Percentiles rank a stretch among this genome's conserved stretches.
Evolutionary conservation across 1,284 basidiomycete species (phyloP).

Genomic region (Ceratobasidium sp.): DNA sequence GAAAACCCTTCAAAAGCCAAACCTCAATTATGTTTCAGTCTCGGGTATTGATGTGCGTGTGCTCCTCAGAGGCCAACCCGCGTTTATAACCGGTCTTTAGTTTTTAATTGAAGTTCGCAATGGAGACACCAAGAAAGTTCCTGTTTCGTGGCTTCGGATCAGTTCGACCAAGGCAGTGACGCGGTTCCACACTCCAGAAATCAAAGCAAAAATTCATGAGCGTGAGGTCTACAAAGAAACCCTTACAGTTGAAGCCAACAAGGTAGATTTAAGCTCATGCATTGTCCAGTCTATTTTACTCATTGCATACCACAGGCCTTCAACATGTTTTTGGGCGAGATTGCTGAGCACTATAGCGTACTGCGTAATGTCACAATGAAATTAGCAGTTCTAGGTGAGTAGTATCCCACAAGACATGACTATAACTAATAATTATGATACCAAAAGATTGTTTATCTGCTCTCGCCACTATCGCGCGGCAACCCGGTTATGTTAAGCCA

Average conservation of each 20-base stretch:
- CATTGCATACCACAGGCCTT: constrained; percentile 61
- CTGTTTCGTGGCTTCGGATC: constrained; percentile 80
- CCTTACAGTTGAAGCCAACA: constrained; percentile 59
- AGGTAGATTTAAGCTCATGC: neutral
- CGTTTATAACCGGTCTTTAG: neutral
- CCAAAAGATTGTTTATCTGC: constrained; percentile 72
- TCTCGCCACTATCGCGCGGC: constrained; percentile 71
- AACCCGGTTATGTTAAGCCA: constrained; percentile 77
- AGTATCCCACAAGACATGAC: neutral
- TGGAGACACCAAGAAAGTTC: constrained; percentile 74
- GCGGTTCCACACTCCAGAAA: constrained; percentile 83
- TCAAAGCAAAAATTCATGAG: constrained; percentile 72
- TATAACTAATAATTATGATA: neutral
- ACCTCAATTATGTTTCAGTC: constrained; percentile 75
- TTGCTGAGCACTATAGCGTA: constrained; percentile 72
- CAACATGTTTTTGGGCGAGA: constrained; percentile 69
- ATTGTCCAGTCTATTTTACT: neutral
- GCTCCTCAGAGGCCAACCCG: neutral
- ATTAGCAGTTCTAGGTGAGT: constrained; percentile 67
- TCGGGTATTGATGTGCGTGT: constrained; percentile 70
- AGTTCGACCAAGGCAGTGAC: constrained; percentile 80
- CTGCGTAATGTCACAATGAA: constrained; percentile 78
- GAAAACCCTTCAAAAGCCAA: constrained; percentile 75
- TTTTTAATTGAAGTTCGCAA: constrained; percentile 60
- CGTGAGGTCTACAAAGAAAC: constrained; percentile 81